Percentiles rank a stretch among this genome's conserved stretches.
phyloP scores from a whole-genome alignment of 2,329 filamentous ascomycete species.

The Botrytis galanthina region DNA sequence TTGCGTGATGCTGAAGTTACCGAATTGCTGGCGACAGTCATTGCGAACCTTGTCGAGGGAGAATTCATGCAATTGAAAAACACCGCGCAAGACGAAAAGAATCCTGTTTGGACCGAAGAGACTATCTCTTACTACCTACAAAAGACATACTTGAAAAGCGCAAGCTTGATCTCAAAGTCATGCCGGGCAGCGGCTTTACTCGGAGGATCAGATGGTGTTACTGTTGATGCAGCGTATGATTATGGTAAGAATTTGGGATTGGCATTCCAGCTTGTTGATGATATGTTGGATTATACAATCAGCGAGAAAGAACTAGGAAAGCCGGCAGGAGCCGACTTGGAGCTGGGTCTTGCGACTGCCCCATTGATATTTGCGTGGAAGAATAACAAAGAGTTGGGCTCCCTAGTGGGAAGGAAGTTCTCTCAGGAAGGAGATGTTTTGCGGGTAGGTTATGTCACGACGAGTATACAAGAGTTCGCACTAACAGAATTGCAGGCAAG shows the following conservation, averaged over 20 bases:
- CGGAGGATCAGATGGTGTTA: constrained; percentile 70
- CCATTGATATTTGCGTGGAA: constrained; percentile 96
- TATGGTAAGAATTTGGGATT: constrained; percentile 93
- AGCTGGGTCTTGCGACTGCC: constrained; percentile 89
- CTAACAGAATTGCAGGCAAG: constrained; percentile 62
- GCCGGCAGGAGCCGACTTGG: constrained; percentile 88
- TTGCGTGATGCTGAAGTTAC: constrained; percentile 91
- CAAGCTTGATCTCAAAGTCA: constrained; percentile 92
- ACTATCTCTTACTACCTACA: constrained; percentile 91
- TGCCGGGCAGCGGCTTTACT: constrained; percentile 87
- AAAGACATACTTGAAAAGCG: constrained; percentile 97
- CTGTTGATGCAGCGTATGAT: constrained; percentile 85
- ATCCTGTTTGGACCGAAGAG: constrained; percentile 83
- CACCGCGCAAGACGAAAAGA: constrained; percentile 81
- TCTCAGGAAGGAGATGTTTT: constrained; percentile 77
- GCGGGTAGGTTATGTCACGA: constrained; percentile 58
- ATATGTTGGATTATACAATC: constrained; percentile 95
- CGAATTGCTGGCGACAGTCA: constrained; percentile 91
- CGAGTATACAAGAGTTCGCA: not conserved
- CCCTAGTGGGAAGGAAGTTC: constrained; percentile 90
- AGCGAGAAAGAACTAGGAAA: constrained; percentile 85
- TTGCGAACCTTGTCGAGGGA: constrained; percentile 95
- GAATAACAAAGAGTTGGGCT: constrained; percentile 77
- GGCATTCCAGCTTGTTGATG: constrained; percentile 96
- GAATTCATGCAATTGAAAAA: constrained; percentile 99